Evolutionary conservation across 2,329 filamentous ascomycete genomes (phyloP).

Genomic region (Fusarium sp.): DNA sequence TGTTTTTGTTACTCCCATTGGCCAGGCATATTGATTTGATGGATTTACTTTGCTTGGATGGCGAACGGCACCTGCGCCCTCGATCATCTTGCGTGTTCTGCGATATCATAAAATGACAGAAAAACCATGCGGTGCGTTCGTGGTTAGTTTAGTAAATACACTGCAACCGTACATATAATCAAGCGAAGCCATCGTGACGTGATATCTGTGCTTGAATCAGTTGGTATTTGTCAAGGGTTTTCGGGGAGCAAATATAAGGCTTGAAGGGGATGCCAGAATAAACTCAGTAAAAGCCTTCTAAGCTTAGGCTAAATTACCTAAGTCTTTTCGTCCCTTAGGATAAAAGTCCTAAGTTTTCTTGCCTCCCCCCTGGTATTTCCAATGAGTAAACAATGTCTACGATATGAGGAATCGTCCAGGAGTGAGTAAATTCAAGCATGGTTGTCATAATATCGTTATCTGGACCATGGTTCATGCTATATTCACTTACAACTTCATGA

Average conservation of each 20-base stretch:
- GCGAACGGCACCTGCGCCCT: neutral
- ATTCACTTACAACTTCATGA: neutral
- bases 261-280: neutral
- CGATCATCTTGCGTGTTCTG: neutral
- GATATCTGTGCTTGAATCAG: neutral
- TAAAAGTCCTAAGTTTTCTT: neutral
- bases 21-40: neutral
- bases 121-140: neutral
- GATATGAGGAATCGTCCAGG: too few species aligned
- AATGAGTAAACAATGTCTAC: neutral
- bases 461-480: neutral
- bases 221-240: neutral
- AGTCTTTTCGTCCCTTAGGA: neutral
- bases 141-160: neutral
- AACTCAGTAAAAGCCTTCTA: neutral
- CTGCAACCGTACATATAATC: neutral
- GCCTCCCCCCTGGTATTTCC: fast-evolving
- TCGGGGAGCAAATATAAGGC: too few species aligned
- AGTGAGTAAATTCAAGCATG: too few species aligned
- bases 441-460: neutral
- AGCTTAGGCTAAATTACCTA: neutral
- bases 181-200: neutral
- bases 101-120: neutral
- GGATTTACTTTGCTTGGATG: neutral
- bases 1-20: neutral